Evolutionary conservation across 1,284 basidiomycete genomes (phyloP).

Genomic region (Ustilago hordei): DNA sequence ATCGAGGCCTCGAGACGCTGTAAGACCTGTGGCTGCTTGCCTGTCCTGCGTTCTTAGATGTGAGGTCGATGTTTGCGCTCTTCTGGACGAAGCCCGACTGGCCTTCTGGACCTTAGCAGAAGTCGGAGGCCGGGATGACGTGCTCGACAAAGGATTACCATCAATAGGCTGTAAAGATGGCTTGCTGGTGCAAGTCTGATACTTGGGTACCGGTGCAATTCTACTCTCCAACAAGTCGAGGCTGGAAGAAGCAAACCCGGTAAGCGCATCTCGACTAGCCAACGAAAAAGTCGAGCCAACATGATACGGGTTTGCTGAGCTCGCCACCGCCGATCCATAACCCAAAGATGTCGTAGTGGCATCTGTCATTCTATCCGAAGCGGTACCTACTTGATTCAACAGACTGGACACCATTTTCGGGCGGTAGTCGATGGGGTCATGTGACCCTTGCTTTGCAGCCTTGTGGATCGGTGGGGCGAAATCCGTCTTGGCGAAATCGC

Average conservation of each 20-base stretch:
- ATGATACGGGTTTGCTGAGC: constrained; percentile 33
- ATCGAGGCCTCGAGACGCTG: not conserved
- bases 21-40: not conserved
- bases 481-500: not conserved
- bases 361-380: constrained; percentile 6
- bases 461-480: not conserved
- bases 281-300: constrained; percentile 10
- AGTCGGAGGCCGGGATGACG: not conserved
- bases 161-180: not conserved
- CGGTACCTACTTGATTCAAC: constrained; percentile 3
- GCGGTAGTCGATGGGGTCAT: constrained; percentile 6
- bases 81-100: not conserved
- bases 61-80: not conserved
- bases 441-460: not conserved
- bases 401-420: constrained; percentile 6
- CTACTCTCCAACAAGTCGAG: not conserved
- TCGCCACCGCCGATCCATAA: constrained; percentile 27
- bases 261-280: constrained; percentile 16
- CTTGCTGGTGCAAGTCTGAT: constrained; percentile 13
- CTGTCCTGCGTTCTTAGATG: not conserved
- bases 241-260: not conserved
- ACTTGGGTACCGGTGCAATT: not conserved
- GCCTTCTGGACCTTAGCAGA: not conserved
- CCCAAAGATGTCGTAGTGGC: constrained; percentile 15
- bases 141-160: not conserved